Percentiles rank a stretch among this genome's conserved stretches.
phyloP scores from a whole-genome alignment of 345 rosid species.

The Rhizophora apiculata region DNA sequence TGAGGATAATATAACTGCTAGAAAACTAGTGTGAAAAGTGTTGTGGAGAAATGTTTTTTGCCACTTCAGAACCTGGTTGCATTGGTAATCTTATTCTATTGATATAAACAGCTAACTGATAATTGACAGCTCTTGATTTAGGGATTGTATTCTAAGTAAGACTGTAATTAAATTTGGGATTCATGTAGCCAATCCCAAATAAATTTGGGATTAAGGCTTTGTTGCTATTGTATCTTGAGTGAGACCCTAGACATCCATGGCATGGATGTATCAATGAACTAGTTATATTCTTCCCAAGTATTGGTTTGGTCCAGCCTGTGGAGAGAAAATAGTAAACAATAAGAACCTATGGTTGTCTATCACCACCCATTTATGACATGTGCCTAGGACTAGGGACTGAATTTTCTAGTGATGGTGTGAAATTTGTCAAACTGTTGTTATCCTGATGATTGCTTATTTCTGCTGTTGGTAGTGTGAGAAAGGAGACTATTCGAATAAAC shows the following conservation, averaged over 20 bases:
- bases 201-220: no score
- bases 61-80: neutral
- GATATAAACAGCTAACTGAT: no score
- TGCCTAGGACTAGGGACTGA: neutral
- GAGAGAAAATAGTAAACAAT: no score
- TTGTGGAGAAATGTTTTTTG: neutral
- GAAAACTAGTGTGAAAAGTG: neutral
- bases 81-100: neutral
- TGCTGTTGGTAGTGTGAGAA: constrained; percentile 44
- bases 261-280: no score
- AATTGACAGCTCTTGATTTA: no score
- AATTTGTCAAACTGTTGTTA: neutral
- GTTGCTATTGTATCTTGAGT: no score
- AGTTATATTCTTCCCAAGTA: no score
- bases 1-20: neutral
- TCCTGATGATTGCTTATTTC: constrained; percentile 13
- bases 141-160: no score
- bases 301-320: no score
- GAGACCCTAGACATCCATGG: no score
- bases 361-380: neutral
- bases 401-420: neutral
- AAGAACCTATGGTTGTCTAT: neutral
- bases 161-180: no score
- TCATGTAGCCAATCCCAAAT: no score
- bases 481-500: constrained; percentile 61